Evolutionary conservation across 257 asterid species (phyloP).

Genomic region (Pogostemon cablin): DNA sequence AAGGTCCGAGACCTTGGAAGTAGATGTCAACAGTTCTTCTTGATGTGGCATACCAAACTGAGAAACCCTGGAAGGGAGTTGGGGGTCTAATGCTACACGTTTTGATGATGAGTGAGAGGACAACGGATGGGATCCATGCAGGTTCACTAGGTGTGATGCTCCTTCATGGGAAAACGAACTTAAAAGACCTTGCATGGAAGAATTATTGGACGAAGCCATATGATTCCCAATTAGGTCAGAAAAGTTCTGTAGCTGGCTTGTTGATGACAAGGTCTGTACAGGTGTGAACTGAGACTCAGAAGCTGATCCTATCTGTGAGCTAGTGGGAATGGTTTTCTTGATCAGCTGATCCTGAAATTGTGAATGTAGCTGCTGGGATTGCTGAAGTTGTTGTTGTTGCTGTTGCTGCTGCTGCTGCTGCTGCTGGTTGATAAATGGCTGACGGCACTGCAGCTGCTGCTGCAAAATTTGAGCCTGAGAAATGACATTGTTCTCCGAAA

Average conservation of each 20-base stretch:
- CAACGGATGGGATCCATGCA: constrained; percentile 53
- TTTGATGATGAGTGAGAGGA: constrained; percentile 66
- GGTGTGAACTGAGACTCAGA: constrained; percentile 60
- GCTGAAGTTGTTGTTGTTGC: no score
- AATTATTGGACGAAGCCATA: constrained; percentile 48
- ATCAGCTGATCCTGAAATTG: constrained; percentile 61
- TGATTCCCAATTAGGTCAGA: constrained; percentile 63
- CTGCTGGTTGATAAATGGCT: constrained; percentile 51
- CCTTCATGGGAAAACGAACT: constrained; percentile 72
- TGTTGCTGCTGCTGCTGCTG: constrained; percentile 21
- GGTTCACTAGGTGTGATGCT: constrained; percentile 46
- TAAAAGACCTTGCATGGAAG: constrained; percentile 63
- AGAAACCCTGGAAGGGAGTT: constrained; percentile 54
- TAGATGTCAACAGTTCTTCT: constrained; percentile 53
- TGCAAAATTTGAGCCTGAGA: constrained; percentile 85
- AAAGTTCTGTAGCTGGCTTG: constrained; percentile 63
- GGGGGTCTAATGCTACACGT: constrained; percentile 75
- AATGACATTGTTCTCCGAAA: constrained; percentile 54
- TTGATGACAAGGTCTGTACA: constrained; percentile 49
- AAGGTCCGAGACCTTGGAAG: constrained; percentile 67
- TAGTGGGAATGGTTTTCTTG: constrained; percentile 43
- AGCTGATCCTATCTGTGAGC: constrained; percentile 47
- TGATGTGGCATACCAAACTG: constrained; percentile 61
- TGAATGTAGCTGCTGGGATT: constrained; percentile 46
- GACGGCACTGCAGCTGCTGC: constrained; percentile 60